Evolutionary conservation across 108 stramenopile genomes (phyloP), one percentile per base, ranked within the genome.

Genomic region (Schizochytrium sp.): DNA sequence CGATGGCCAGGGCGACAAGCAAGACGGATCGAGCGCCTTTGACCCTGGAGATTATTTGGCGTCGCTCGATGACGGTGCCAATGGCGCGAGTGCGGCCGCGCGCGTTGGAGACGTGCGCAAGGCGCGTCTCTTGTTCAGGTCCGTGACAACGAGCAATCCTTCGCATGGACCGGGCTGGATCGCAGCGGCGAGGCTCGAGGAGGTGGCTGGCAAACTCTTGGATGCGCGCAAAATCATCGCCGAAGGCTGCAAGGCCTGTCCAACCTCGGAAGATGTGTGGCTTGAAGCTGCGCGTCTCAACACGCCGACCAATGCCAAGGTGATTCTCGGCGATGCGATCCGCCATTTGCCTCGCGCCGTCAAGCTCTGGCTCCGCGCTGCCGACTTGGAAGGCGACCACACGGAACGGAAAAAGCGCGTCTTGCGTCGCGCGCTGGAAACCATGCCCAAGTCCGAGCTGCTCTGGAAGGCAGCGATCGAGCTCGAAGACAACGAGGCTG

Each of bases 81-180:
- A 45, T 6, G 63, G 63, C 10, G 14, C 6, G 92, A 89, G 48
- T 10, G 83, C 87, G 47, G 95, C 94, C 44, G 95, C 97, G 5
- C 94, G 97, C 83, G 94, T 99, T 10, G 97, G 96, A 5, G 98
- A 99, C 91, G 96, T 98, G 57, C 93, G 97, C 88, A 98, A 99
- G 92, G 98, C 98, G 19, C 94, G 98, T 44, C 91, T 98, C 12
- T 90, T 99, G 45, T 94, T 99, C 25, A 96, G 96, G 89, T 95
- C 95, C 51, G 97, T 98, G 0, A 95, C 97, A 0, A 94, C 97
- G 88, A 99, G 97, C 44, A 99, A 99, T 95, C 98, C 98, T 5
- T 96, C 96, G 87, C 98, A 99, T 91, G 97, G 94, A 4, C 98
- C 97, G 2, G 98, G 97, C 55, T 99, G 99, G 99, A 98, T 99